phyloP scores from a whole-genome alignment of 257 asterid species.

The Coffea canephora region DNA sequence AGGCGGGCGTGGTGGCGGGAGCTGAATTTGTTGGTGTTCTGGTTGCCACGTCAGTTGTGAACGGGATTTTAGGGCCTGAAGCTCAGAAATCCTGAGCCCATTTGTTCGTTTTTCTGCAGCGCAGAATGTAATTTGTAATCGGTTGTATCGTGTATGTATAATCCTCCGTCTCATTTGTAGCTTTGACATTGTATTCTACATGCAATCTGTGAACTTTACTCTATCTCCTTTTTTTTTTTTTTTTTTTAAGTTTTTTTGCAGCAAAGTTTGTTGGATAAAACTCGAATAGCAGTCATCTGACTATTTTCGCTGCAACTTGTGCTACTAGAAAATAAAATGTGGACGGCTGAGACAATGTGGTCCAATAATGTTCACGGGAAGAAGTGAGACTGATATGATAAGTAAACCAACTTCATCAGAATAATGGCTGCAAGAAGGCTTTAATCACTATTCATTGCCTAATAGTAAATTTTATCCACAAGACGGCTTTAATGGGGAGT shows the following conservation, averaged over 20 bases:
- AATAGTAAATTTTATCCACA: neutral
- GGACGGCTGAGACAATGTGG: no score
- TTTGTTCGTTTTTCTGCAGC: neutral
- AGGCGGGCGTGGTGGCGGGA: conserved; percentile 75
- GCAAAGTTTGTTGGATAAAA: no score
- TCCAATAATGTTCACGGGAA: neutral
- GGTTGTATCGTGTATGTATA: no score
- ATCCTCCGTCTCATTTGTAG: neutral
- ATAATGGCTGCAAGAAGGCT: no score
- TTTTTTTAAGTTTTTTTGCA: no score
- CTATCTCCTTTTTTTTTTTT: neutral
- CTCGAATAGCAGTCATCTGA: no score
- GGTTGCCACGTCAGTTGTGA: conserved; percentile 64
- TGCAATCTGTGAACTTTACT: neutral
- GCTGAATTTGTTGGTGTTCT: conserved; percentile 62
- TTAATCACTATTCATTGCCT: neutral
- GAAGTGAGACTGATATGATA: neutral
- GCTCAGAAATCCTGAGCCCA: conserved; percentile 52
- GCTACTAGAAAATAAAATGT: no score
- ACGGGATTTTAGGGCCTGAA: conserved; percentile 81
- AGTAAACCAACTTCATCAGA: neutral
- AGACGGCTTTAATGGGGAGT: neutral
- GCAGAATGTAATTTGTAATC: no score
- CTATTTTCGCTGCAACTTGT: no score
- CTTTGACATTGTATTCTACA: neutral